These are phyloP conservation scores for Talaromyces sp. DNA, from an alignment of 2,329 filamentous ascomycete species.

Conservation along the genomic window DNA sequence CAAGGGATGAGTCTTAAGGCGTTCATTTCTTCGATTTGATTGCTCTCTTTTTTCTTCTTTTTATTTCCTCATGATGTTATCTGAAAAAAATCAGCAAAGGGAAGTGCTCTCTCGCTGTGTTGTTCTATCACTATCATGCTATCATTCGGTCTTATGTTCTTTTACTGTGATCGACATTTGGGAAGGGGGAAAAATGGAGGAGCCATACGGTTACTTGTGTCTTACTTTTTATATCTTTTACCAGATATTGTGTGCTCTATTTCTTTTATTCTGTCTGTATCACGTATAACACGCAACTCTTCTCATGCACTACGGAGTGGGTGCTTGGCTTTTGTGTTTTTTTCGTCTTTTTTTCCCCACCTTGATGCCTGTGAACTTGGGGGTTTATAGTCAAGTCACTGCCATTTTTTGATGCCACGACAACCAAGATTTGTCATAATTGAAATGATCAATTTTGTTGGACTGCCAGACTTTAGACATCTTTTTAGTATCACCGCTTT, in stretches of 20 bases:
- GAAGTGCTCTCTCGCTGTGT: slow-evolving; percentile 14
- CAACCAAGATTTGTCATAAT: background rate
- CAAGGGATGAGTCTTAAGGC: slow-evolving; percentile 18
- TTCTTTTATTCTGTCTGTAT: slow-evolving; percentile 25
- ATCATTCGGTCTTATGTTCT: slow-evolving; percentile 4
- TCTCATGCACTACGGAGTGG: slow-evolving; percentile 22
- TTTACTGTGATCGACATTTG: slow-evolving; percentile 3
- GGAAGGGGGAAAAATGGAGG: slow-evolving; percentile 4
- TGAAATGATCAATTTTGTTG: background rate
- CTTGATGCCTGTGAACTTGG: background rate
- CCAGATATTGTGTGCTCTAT: background rate
- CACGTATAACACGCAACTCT: slow-evolving; percentile 34
- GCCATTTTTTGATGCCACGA: background rate
- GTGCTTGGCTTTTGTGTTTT: slow-evolving; percentile 4
- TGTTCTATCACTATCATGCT: slow-evolving; percentile 9
- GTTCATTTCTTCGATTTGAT: slow-evolving; percentile 14
- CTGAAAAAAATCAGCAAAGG: slow-evolving; percentile 13
- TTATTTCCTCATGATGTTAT: slow-evolving; percentile 9
- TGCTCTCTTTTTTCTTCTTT: slow-evolving; percentile 14
- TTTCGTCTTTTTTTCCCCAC: background rate
- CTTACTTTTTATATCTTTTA: background rate
- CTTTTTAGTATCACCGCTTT: background rate
- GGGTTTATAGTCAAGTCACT: background rate
- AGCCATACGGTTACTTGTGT: slow-evolving; percentile 1
- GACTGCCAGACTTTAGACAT: background rate